Base-by-base conservation (phyloP, 176 grass and related monocot species). In the Oryza brachyantha region DNA sequence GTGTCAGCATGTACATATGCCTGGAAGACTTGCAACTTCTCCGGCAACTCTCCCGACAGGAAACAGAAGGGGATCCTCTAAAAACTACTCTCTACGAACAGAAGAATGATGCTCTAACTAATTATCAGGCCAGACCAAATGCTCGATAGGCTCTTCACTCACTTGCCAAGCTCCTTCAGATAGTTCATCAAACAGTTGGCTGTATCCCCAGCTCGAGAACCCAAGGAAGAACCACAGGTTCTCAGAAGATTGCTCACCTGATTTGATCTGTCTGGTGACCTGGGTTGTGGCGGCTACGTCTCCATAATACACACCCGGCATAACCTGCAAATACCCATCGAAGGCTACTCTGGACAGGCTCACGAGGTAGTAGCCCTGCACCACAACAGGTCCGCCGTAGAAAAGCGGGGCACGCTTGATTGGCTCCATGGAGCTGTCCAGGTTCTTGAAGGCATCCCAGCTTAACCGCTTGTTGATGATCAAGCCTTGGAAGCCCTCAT, bases 191-290 rank as follows among this genome's bases (percentile, higher is more conserved):
- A 94, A 91, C 17, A 98, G 85, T 62, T 94, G 92, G 28, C n/a
- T 69, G 66, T 87, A 90, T 61, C 46, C 80, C 95, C 90, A 98
- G 64, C 89, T 85, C 5, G 88, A 90, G 79, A 88, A 94, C 29
- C 92, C 90, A 8, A 94, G 73, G 77, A 98, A 98, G 72, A 98
- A 98, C 92, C 96, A 98, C 57, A 87, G 43, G 24, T 83, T 80
- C 58, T 89, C 60, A 19, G 61, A 24, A 43, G 81, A 83, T 34
- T 85, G 83, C 48, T 86, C 71, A 10, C 90, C 81, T 22, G 73
- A 84, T 70, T 75, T 90, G 59, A 98, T 90, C 73, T 24, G 75
- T 70, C 45, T 60, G 38, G 87, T 77, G 61, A 87, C 68, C 64
- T 32, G 42, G 31, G 76, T 75, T 28, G 95, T 94, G 50, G 77